Conservation (phyloP, 1,284 basidiomycete genomes). For the Rhodotorula sp. region DNA sequence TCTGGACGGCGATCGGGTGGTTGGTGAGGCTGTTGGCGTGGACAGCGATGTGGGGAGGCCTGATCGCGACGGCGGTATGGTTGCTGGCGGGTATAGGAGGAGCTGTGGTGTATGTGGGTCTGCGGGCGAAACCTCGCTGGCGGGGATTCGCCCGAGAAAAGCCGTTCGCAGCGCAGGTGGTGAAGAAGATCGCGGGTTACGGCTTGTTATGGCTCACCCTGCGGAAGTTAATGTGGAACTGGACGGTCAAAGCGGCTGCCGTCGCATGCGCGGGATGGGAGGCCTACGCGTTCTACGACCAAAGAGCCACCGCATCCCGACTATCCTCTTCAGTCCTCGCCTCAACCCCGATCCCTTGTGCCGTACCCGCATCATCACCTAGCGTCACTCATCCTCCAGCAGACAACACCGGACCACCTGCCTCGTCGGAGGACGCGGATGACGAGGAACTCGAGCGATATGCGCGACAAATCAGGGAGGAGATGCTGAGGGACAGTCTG, state of each 20-base stretch:
- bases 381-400: too few species aligned
- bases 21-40: not conserved
- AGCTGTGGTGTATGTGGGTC: not conserved
- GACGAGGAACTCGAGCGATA: slow-evolving; percentile 20
- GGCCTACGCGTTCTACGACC: not conserved
- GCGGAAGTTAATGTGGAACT: not conserved
- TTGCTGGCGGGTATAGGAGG: slow-evolving; percentile 1
- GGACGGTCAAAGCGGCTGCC: not conserved
- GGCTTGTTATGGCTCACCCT: not conserved
- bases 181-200: not conserved
- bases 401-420: not conserved
- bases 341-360: not conserved
- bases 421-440: not conserved
- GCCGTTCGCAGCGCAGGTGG: not conserved
- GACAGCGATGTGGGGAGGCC: slow-evolving; percentile 5
- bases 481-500: slow-evolving; percentile 24
- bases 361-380: not conserved
- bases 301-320: not conserved
- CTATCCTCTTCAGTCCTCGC: too few species aligned
- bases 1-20: not conserved
- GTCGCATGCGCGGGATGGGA: not conserved
- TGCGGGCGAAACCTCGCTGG: slow-evolving; percentile 4
- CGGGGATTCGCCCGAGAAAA: not conserved
- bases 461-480: slow-evolving; percentile 22
- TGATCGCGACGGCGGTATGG: slow-evolving; percentile 12